Conservation (phyloP, 345 rosid genomes). For the Psidium guajava region DNA sequence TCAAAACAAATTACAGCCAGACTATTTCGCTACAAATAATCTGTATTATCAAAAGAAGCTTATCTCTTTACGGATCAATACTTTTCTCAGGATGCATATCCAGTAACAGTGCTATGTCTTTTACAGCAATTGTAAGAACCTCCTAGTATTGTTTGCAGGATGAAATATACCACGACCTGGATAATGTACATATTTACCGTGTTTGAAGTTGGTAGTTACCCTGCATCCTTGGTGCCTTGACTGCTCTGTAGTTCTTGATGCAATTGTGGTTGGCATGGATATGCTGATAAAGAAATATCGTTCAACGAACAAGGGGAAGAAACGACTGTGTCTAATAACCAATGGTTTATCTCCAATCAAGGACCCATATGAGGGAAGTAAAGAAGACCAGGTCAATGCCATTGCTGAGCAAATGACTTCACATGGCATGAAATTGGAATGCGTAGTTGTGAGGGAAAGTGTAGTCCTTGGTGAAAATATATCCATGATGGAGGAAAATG, state of each 20-base stretch:
- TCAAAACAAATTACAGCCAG: not conserved
- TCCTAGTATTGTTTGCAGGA: not conserved
- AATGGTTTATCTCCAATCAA: slow-evolving; percentile 64
- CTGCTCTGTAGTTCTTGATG: slow-evolving; percentile 69
- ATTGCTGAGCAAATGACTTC: slow-evolving; percentile 53
- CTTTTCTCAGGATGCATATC: not conserved
- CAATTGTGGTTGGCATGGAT: slow-evolving; percentile 89
- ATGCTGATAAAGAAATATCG: slow-evolving; percentile 75
- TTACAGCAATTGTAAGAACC: not conserved
- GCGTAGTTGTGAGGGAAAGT: slow-evolving; percentile 46
- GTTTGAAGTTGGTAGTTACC: not conserved
- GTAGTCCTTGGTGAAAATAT: slow-evolving; percentile 15
- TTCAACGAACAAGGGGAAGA: slow-evolving; percentile 54
- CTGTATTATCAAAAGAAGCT: not conserved
- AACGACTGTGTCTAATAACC: slow-evolving; percentile 70
- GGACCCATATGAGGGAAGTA: slow-evolving; percentile 64
- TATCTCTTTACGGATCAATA: not conserved
- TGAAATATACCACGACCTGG: not conserved
- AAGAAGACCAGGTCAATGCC: slow-evolving; percentile 70
- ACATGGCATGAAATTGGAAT: slow-evolving; percentile 64
- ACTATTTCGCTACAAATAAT: not conserved
- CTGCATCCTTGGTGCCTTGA: slow-evolving; percentile 29
- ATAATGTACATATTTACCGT: not conserved
- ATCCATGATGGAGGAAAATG: slow-evolving; percentile 56
- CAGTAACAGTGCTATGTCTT: not conserved